Evolutionary conservation across 805 yeast species (phyloP), one percentile per base, ranked within the genome.

Genomic region (Henningerozyma blattae): DNA sequence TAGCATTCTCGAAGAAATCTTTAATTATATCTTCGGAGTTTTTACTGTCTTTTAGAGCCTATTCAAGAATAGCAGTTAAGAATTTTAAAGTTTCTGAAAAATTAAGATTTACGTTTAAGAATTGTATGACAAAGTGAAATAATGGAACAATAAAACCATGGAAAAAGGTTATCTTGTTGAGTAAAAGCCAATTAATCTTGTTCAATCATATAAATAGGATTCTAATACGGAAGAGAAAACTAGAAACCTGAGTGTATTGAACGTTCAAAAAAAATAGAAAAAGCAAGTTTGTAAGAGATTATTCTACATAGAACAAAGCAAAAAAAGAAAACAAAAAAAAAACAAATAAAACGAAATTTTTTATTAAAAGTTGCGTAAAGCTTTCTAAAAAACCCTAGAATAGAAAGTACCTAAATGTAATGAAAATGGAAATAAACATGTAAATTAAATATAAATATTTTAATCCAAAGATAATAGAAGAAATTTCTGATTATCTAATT

Each of bases 161-260:
- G 43, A 40, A 37, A 35, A 32, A 47, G 55, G 44, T 31, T 59
- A 67, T 53, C 64, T 66, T 56, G 87, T 78, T 80, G 89, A 80
- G 89, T 79, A 80, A 63, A 57, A 56, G 67, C 72, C 78, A 32
- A 9, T 68, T 44, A 43, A 58, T 80, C 85, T 83, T 64, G 94
- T 79, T 83, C 86, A 64, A 38, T 30, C 19, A 24, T 79, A 74
- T 75, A 77, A 82, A 82, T 81, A 78, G 93, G 87, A 77, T 35
- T 42, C 44, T 34, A 38, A 31, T 38, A 43, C 34, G 25, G 40
- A 15, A 3, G 22, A 33, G 27, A 30, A 32, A 43, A 40, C 29
- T 25, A 34, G 42, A 43, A 38, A 34, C 43, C 45, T 27, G 45
- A 41, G 45, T 41, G 45, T 38, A 24, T 14, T 28, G 13, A 15